Evolutionary conservation across 2,329 filamentous ascomycete genomes (phyloP), one percentile per base, ranked within the genome.

Genomic region (Diaporthe longicolla): DNA sequence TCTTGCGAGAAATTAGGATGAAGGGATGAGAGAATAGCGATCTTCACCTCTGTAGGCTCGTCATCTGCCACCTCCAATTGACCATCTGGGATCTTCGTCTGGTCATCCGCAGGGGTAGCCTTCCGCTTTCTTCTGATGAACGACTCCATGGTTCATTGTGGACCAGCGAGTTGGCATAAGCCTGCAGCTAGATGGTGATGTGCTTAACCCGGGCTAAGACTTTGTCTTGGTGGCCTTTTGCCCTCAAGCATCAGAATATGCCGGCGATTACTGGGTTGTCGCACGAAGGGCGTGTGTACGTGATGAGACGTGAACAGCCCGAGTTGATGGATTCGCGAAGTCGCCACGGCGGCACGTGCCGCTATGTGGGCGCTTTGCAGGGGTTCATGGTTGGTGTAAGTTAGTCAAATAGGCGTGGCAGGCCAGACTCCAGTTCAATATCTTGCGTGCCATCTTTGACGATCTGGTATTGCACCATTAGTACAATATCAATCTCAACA

Each of bases 21-120:
- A 0, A 98, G 84, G 0, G 97, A 98, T 2, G 93, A 89, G 4
- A 99, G 85, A 1, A 97, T 86, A 1, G 95, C 95, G 19, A 99
- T 85, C 80, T 98, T 98, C 78, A 97, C 87, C 76, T 98, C 97
- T 0, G 97, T 99, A 1, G 93, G 92, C 61, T 97, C 94, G 21
- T 95, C 91, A 21, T 91, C 89, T 24, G 43, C 35, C 0, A 37
- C 40, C n/a, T 70, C 54, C 9, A 59, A 11, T 9, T 35, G 54
- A 15, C 15, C 19, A 45, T 24, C 11, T 43, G 21, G 11, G 6
- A 24, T 10, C 35, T 26, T 17, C 43, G 83, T 82, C 7, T 80
- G 79, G 48, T 79, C 76, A 40, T 61, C 45, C 32, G 72, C 59
- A 54, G 45, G 45, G 40, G 45, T 50, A 70, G 78, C 79, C 77